Base-by-base conservation (phyloP, 202 grass and related monocot species). In the Brachypodium distachyon region DNA sequence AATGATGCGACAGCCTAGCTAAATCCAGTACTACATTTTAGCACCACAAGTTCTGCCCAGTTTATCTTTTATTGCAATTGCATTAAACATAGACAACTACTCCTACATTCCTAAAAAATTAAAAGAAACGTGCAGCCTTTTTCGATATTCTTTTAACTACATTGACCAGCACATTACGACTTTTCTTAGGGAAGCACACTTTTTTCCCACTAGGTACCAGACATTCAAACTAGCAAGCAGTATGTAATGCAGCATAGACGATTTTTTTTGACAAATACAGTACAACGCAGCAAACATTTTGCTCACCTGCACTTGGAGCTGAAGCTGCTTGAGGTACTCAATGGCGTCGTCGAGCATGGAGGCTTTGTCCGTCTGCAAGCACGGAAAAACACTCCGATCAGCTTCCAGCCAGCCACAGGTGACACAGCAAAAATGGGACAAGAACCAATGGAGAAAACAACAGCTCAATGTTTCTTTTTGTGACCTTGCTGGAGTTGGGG, bases 261-360 rank as follows among this genome's bases (percentile, higher is more conserved):
- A n/a, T 53, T 25, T 53, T 1, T 25, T n/a, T 4, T 22, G 48
- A 10, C 10, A 26, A 55, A 6, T 6, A 4, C 14, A 5, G n/a
- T n/a, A n/a, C n/a, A 76, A 16, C 0, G 16, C 21, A 70, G 49
- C 21, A 41, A n/a, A 10, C 12, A 51, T 18, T 47, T 22, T 39
- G 29, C 81, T 65, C 32, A 86, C 94, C 94, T 97, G 94, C 5
- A 97, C 94, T 79, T 98, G 95, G 43, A 98, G 80, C 90, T 98
- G 95, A 63, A 98, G 91, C 61, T 98, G 95, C 77, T 98, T 98
- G 64, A 98, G 91, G 75, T 98, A 98, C 21, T 92, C 91, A 4
- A 98, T 98, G 40, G 95, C 95, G 52, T 98, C 95, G 22, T 98
- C 95, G 16, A 98, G 95, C 91, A 98, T 94, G 71, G 95, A 98